Percentiles rank a stretch among this genome's conserved stretches.
phyloP scores from a whole-genome alignment of 495 filamentous ascomycete species.

The Penicillium goetzii region DNA sequence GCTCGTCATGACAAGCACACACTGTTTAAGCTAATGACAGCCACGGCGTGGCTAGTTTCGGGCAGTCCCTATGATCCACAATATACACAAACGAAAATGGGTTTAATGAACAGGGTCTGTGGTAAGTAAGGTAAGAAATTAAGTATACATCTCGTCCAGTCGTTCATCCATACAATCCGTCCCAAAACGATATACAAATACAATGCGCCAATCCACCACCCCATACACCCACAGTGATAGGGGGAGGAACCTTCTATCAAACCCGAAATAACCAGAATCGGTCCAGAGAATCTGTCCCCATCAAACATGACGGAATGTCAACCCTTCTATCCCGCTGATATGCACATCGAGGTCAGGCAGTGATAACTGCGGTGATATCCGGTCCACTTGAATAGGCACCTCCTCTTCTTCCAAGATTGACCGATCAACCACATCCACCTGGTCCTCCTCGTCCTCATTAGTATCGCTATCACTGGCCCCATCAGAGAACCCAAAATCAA shows the following conservation, averaged over 20 bases:
- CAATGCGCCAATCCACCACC: background rate
- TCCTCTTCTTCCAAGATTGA: constrained; percentile 6
- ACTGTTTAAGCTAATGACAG: background rate
- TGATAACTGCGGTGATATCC: constrained; percentile 25
- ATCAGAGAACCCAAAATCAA: constrained; percentile 33
- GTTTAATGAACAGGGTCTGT: background rate
- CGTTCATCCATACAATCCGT: constrained; percentile 15
- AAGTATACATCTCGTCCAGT: constrained; percentile 13
- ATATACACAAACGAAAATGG: constrained; percentile 6
- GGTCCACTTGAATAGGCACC: constrained; percentile 18
- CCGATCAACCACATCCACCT: background rate
- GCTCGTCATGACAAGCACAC: background rate
- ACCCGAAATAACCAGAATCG: constrained; percentile 5
- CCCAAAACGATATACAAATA: constrained; percentile 13
- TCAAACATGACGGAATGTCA: constrained; percentile 21
- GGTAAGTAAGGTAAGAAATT: background rate
- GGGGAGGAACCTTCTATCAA: background rate
- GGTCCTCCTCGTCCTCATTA: constrained; percentile 1
- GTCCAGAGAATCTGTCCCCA: background rate
- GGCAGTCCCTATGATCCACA: constrained; percentile 6
- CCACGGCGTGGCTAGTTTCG: background rate
- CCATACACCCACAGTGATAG: background rate
- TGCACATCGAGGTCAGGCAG: constrained; percentile 29
- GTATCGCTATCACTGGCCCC: constrained; percentile 27
- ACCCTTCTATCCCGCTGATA: constrained; percentile 26